A percentile compares a stretch with the other conserved stretches of the same genome.
Conservation (phyloP, 176 grass and related monocot species). For the Carex kokanica region DNA sequence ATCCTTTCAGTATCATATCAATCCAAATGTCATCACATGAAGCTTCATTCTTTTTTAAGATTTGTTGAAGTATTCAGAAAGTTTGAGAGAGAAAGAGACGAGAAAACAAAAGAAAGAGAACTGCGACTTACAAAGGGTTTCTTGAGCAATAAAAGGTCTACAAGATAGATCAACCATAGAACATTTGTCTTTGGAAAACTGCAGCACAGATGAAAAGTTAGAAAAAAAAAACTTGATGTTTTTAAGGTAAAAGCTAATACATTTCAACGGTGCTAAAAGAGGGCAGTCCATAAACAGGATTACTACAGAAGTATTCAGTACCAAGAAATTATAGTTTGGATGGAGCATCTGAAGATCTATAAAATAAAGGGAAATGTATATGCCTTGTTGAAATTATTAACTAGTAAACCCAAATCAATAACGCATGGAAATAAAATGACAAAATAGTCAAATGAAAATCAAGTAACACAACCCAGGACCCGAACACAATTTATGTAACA, state of each 20-base stretch:
- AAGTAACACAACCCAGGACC: neutral
- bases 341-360: neutral
- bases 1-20: neutral
- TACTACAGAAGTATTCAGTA: neutral
- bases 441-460: neutral
- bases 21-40: neutral
- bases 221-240: neutral
- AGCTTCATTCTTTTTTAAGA: neutral
- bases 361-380: neutral
- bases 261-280: neutral
- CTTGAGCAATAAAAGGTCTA: constrained; percentile 68
- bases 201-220: constrained; percentile 12
- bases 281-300: neutral
- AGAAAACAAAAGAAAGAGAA: constrained; percentile 13
- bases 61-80: neutral
- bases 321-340: neutral
- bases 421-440: neutral
- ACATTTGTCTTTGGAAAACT: constrained; percentile 90
- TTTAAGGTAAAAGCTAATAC: constrained; percentile 8
- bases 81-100: constrained; percentile 7
- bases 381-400: neutral
- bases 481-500: too few species aligned
- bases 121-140: constrained; percentile 58
- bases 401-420: neutral
- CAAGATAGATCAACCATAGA: constrained; percentile 85